Evolutionary conservation across 2,329 filamentous ascomycete species (phyloP), one percentile per base, ranked within the genome.

Genomic region (Epichloe amarillans): DNA sequence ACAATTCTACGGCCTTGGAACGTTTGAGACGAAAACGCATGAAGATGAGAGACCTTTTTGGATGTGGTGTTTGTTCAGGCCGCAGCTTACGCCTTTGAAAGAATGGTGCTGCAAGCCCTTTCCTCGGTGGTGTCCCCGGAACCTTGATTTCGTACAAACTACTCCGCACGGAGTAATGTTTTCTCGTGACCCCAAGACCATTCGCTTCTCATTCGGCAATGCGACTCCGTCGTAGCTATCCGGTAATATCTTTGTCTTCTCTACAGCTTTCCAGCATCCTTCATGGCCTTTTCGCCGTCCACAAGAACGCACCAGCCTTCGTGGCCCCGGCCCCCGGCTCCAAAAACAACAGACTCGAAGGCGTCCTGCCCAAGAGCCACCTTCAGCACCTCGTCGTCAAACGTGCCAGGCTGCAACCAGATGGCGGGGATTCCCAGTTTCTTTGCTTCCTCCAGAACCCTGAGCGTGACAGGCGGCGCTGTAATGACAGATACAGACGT

Each of bases 321-420:
- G 47, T 71, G 67, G 7, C 86, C 86, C 30, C 68, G 62, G 26
- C 83, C 82, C 82, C 82, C 80, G 38, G 83, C 72, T 6, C 75
- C 82, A 54, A 73, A 79, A 41, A 87, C 83, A 37, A 88, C 84
- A 38, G 82, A 80, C 57, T 81, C 72, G 60, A 93, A 95, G 17
- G 68, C 69, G 5, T 67, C 70, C 56, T 84, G 71, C 53, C 62
- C 66, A 21, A 75, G 71, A 3, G 87, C 88, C 65, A 79, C 89
- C 40, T 76, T 70, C 55, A 95, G 63, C 21, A 88, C 84, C 52
- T 81, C 79, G 48, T 86, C 79, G 63, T 95, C 82, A 63, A 86
- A 97, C 15, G 82, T 90, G 1, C 91, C 93, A 0, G 93, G 93
- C 69, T 97, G 93, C 57, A 97, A 70, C 86, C 88, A 95, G 5